Evolutionary conservation across 345 rosid genomes (phyloP).

Genomic region (Melastoma malabathricum): DNA sequence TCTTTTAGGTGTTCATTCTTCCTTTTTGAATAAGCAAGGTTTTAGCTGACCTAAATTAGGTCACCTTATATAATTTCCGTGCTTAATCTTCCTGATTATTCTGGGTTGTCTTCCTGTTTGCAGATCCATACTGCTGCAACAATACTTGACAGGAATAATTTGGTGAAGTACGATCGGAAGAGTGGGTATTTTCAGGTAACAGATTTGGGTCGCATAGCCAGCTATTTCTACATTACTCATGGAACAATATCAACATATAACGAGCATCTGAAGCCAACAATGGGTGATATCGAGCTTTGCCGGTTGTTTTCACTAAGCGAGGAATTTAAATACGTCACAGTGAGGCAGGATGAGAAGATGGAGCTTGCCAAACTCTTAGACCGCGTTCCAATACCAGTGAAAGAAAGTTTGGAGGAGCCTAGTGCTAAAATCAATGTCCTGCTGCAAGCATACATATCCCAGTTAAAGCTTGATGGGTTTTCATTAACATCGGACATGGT

Average conservation of each 20-base stretch:
- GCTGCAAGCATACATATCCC: conserved; percentile 91
- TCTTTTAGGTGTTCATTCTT: not conserved
- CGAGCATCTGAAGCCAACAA: conserved; percentile 89
- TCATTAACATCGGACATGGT: conserved; percentile 94
- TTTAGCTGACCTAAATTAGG: no score
- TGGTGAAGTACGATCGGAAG: conserved; percentile 81
- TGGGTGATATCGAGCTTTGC: conserved; percentile 92
- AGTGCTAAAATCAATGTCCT: conserved; percentile 90
- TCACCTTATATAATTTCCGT: not conserved
- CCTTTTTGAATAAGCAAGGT: not conserved
- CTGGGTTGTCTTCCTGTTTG: conserved; percentile 6
- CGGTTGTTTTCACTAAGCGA: conserved; percentile 81
- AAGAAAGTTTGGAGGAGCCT: conserved; percentile 93
- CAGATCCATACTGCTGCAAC: conserved; percentile 94
- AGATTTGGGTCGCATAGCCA: conserved; percentile 98
- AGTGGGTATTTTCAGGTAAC: conserved; percentile 96
- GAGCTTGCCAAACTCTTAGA: conserved; percentile 89
- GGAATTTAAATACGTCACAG: conserved; percentile 88
- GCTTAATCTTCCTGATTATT: conserved; percentile 1
- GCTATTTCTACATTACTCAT: conserved; percentile 82
- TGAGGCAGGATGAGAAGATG: conserved; percentile 98
- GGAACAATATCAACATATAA: conserved; percentile 91
- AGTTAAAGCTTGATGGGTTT: conserved; percentile 93
- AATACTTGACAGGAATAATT: conserved; percentile 73
- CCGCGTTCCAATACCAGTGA: conserved; percentile 87